Conservation (phyloP, 768 basidiomycete species). For the Lactarius tabidus region DNA sequence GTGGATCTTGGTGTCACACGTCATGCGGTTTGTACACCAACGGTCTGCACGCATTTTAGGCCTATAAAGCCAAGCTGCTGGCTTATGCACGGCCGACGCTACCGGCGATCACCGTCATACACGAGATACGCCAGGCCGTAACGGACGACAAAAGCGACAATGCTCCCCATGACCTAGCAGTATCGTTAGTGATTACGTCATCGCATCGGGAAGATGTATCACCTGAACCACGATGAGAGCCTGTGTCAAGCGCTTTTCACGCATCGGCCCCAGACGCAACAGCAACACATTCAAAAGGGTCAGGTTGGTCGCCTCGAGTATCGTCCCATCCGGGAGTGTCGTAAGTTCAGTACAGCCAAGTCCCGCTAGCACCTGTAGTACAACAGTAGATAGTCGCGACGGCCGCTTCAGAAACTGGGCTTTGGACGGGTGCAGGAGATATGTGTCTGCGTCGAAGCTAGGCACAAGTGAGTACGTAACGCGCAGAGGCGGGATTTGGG, state of each 20-base stretch:
- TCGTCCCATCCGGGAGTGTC: slow-evolving; percentile 47
- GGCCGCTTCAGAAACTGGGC: slow-evolving; percentile 58
- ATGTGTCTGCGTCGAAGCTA: slow-evolving; percentile 73
- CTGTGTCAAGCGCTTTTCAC: slow-evolving; percentile 74
- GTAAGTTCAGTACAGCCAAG: slow-evolving; percentile 68
- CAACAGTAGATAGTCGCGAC: slow-evolving; percentile 46
- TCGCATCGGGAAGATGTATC: slow-evolving; percentile 12
- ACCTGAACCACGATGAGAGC: slow-evolving; percentile 75
- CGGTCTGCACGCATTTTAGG: neutral
- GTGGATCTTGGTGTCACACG: neutral
- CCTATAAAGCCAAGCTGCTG: neutral
- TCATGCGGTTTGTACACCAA: neutral
- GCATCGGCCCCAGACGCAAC: slow-evolving; percentile 76
- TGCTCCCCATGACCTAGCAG: slow-evolving; percentile 63
- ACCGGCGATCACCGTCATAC: slow-evolving; percentile 90
- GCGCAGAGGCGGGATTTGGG: neutral
- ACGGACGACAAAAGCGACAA: slow-evolving; percentile 77
- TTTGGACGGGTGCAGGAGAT: slow-evolving; percentile 74
- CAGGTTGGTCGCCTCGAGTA: slow-evolving; percentile 78
- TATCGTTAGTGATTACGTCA: neutral
- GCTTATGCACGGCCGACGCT: slow-evolving; percentile 20
- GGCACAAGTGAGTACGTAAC: neutral
- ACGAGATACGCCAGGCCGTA: slow-evolving; percentile 88
- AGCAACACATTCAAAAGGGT: slow-evolving; percentile 89
- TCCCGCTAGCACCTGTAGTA: slow-evolving; percentile 55